These are phyloP conservation scores for Coniochaeta ligniaria DNA, from an alignment of 2,329 filamentous ascomycete genomes.

Conservation along the genomic window DNA sequence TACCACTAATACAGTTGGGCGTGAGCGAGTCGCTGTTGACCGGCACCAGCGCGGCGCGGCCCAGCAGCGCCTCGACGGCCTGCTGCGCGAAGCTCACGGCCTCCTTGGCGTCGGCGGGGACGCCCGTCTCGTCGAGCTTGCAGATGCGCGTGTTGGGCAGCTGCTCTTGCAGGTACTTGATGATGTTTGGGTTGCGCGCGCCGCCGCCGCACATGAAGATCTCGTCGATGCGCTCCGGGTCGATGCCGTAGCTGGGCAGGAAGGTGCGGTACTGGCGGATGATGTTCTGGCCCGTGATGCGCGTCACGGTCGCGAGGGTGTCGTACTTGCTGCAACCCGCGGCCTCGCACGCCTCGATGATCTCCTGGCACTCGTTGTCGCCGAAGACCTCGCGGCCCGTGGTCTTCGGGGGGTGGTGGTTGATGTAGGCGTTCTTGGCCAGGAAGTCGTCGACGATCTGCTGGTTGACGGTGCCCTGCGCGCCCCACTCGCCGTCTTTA, in stretches of 20 bases:
- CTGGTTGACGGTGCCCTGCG: neutral
- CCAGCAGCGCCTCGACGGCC: neutral
- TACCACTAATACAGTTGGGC: neutral
- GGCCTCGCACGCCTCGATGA: neutral
- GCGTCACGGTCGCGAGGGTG: neutral
- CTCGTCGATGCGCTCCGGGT: neutral
- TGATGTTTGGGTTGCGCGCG: neutral
- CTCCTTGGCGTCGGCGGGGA: neutral
- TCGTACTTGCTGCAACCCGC: neutral
- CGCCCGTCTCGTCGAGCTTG: neutral
- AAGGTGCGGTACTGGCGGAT: constrained; percentile 19
- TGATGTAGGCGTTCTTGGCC: neutral
- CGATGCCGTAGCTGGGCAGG: constrained; percentile 1
- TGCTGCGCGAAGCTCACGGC: neutral
- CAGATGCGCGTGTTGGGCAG: neutral
- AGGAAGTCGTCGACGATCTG: neutral
- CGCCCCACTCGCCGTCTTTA: neutral
- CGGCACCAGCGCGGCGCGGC: neutral
- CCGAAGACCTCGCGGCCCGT: neutral
- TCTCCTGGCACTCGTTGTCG: neutral
- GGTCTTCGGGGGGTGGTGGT: neutral
- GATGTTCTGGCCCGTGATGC: constrained; percentile 1
- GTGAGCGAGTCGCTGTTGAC: neutral
- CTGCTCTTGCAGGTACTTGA: neutral
- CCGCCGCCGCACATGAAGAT: too few relatives aligned